Evolutionary conservation across 306 rosid genomes (phyloP).

Genomic region (Phaseolus lunatus): DNA sequence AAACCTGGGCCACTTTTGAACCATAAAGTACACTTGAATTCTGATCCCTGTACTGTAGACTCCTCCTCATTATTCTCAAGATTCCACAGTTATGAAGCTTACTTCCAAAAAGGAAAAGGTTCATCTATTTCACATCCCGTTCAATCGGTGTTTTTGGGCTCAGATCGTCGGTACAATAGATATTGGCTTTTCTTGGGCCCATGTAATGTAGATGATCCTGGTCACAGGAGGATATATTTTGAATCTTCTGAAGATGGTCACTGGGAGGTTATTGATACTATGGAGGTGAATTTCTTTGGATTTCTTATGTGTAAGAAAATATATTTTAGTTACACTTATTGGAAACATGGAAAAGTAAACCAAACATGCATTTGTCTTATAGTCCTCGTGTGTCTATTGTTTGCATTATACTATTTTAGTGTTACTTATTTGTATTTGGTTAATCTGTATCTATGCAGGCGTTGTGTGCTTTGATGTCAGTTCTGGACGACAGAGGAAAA

Average conservation of each 20-base stretch:
- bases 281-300: constrained; percentile 67
- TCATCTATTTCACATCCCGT: constrained; percentile 67
- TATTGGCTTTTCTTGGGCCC: constrained; percentile 99
- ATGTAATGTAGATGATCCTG: constrained; percentile 80
- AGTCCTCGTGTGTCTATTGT: constrained; percentile 26
- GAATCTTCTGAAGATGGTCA: constrained; percentile 99
- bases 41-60: constrained; percentile 62
- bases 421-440: constrained; percentile 37
- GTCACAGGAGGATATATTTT: constrained; percentile 95
- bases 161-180: constrained; percentile 95
- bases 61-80: constrained; percentile 66
- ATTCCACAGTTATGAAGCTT: constrained; percentile 42
- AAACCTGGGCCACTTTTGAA: constrained; percentile 56
- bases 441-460: constrained; percentile 60
- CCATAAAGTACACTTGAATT: constrained; percentile 54
- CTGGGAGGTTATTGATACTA: constrained; percentile 92
- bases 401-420: constrained; percentile 30
- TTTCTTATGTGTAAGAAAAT: constrained; percentile 15
- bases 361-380: constrained; percentile 22
- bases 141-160: constrained; percentile 95
- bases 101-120: constrained; percentile 47
- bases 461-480: constrained; percentile 75
- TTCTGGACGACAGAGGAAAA: constrained; percentile 91
- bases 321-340: constrained; percentile 8
- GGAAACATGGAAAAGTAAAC: constrained; percentile 25